Conservation (phyloP, 169 alveolate species). For the Plasmodium cynomolgi region DNA sequence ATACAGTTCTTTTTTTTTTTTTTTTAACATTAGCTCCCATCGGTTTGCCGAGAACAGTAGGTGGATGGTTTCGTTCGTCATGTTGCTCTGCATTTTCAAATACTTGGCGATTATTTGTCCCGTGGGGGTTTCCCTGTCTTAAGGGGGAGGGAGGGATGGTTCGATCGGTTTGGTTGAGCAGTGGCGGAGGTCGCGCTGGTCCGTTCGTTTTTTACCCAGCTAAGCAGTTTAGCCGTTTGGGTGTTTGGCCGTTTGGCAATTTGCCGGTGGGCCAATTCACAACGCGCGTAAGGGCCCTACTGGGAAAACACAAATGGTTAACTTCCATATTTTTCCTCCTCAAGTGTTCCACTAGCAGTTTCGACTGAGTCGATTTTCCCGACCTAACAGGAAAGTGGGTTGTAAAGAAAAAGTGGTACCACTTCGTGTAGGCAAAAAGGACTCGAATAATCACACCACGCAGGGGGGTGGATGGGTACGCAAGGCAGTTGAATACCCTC, state of each 20-base stretch:
- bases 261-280: not conserved
- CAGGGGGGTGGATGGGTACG: not conserved
- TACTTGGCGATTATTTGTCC: slow-evolving; percentile 91
- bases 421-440: not conserved
- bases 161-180: not conserved
- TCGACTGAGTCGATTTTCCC: slow-evolving; percentile 93
- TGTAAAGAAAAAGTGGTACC: not conserved
- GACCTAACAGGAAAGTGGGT: slow-evolving; percentile 80
- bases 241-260: not conserved
- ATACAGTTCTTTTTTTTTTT: not conserved
- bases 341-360: slow-evolving; percentile 81
- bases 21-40: slow-evolving; percentile 91
- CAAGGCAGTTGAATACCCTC: not conserved
- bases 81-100: slow-evolving; percentile 81
- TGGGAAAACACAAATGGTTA: slow-evolving; percentile 84
- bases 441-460: not conserved
- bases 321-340: slow-evolving; percentile 77
- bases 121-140: slow-evolving; percentile 85
- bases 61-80: slow-evolving; percentile 91
- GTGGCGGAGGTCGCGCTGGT: too few species aligned
- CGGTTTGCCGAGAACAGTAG: slow-evolving; percentile 95
- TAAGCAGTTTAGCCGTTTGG: too few species aligned
- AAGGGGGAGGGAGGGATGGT: slow-evolving; percentile 20
- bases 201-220: not conserved
- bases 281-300: slow-evolving; percentile 76